Percentiles rank a stretch among this genome's conserved stretches.
Evolutionary conservation across 2,329 filamentous ascomycete species (phyloP).

Genomic region (Dothideomycetidae sp.): DNA sequence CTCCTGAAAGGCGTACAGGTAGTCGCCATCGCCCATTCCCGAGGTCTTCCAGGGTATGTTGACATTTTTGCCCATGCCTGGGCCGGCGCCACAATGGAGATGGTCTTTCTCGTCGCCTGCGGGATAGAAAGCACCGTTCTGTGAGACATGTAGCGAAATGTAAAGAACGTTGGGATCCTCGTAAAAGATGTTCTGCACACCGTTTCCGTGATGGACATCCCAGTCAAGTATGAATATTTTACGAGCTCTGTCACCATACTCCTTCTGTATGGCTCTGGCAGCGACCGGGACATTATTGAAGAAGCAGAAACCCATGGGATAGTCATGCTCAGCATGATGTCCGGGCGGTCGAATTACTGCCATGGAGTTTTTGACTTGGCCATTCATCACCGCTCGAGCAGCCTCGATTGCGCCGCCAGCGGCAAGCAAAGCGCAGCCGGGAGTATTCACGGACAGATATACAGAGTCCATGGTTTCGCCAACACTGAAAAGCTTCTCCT

Average conservation of each 20-base stretch:
- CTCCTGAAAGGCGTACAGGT: conserved; percentile 89
- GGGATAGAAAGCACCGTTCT: conserved; percentile 75
- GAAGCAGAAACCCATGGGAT: conserved; percentile 86
- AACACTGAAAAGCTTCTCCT: conserved; percentile 45
- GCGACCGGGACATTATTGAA: conserved; percentile 97
- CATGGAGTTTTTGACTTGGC: conserved; percentile 83
- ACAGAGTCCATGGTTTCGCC: conserved; percentile 39
- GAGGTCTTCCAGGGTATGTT: conserved; percentile 55
- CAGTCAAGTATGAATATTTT: conserved; percentile 92
- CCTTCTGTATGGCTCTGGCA: conserved; percentile 69
- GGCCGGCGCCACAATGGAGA: conserved; percentile 43
- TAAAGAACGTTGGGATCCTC: conserved; percentile 89
- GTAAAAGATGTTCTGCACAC: conserved; percentile 93
- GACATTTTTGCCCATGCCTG: conserved; percentile 48
- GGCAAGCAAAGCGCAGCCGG: conserved; percentile 63
- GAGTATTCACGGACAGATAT: conserved; percentile 26
- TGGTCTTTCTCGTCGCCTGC: conserved; percentile 43
- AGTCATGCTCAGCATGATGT: conserved; percentile 79
- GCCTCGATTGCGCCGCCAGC: conserved; percentile 92
- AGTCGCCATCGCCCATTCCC: conserved; percentile 90
- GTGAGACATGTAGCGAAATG: conserved; percentile 84
- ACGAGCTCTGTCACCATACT: conserved; percentile 65
- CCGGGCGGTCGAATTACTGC: conserved; percentile 90
- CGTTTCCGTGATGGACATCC: conserved; percentile 71
- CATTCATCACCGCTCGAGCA: conserved; percentile 74